phyloP scores from a whole-genome alignment of 805 yeast genomes.

The Saccharomycopsis javanensis region DNA sequence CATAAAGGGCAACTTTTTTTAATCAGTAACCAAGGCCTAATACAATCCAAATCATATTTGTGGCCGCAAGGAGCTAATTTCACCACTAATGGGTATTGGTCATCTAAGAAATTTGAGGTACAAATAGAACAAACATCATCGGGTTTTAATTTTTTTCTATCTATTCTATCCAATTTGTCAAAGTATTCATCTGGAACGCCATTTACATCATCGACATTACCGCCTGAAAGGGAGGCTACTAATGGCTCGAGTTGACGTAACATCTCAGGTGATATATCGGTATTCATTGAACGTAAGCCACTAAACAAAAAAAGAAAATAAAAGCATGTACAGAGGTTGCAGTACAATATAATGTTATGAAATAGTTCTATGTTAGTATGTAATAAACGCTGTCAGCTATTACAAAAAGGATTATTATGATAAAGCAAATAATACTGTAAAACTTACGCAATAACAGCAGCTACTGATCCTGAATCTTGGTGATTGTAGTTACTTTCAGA shows the following conservation, averaged over 20 bases:
- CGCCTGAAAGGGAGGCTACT: constrained; percentile 23
- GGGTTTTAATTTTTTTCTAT: constrained; percentile 31
- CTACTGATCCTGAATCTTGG: background rate
- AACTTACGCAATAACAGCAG: background rate
- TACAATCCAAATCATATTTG: constrained; percentile 79
- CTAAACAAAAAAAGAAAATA: background rate
- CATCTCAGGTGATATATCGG: background rate
- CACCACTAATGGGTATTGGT: constrained; percentile 72
- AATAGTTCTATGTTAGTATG: background rate
- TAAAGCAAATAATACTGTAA: too few species aligned
- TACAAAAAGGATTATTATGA: too few species aligned
- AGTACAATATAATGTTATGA: background rate
- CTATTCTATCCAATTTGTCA: constrained; percentile 69
- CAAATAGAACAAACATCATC: constrained; percentile 80
- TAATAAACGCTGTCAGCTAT: too few species aligned
- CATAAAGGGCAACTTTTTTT: constrained; percentile 81
- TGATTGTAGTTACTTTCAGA: background rate
- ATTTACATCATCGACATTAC: constrained; percentile 21
- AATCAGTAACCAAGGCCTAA: constrained; percentile 77
- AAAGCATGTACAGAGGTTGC: background rate
- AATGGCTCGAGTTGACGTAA: constrained; percentile 20
- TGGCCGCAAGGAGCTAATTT: constrained; percentile 70
- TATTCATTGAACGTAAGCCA: background rate
- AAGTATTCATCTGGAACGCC: constrained; percentile 65
- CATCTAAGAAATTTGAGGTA: constrained; percentile 59